phyloP scores from a whole-genome alignment of 2,329 filamentous ascomycete genomes.

The Aspergillus ochraceus region DNA sequence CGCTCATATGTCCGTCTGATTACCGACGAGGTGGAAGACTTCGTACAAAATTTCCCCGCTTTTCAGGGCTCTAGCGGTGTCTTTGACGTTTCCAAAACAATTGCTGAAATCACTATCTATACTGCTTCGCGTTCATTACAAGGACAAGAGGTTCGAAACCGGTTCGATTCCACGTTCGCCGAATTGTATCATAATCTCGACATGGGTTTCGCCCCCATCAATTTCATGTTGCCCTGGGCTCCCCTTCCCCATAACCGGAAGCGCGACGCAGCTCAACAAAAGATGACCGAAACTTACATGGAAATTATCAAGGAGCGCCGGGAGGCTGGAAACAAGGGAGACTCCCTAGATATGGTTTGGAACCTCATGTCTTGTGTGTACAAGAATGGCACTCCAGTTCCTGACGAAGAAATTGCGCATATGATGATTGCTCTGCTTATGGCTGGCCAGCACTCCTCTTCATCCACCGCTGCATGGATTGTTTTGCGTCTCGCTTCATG shows the following conservation, averaged over 20 bases:
- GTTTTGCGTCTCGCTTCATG: constrained; percentile 75
- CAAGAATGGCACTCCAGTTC: constrained; percentile 77
- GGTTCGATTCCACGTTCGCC: constrained; percentile 78
- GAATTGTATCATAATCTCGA: constrained; percentile 85
- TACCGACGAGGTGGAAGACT: constrained; percentile 69
- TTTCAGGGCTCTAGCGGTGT: constrained; percentile 70
- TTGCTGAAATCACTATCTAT: constrained; percentile 87
- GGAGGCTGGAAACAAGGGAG: constrained; percentile 50
- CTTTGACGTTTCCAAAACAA: constrained; percentile 70
- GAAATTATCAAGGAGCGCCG: constrained; percentile 76
- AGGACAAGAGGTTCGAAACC: constrained; percentile 76
- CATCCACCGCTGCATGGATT: constrained; percentile 82
- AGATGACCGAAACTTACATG: constrained; percentile 78
- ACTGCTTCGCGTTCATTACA: constrained; percentile 84
- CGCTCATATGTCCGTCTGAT: constrained; percentile 77
- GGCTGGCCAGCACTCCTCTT: constrained; percentile 88
- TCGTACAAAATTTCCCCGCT: constrained; percentile 64
- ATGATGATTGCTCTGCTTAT: constrained; percentile 95
- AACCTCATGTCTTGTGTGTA: constrained; percentile 83
- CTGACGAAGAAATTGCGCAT: constrained; percentile 81
- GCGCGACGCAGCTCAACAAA: constrained; percentile 76
- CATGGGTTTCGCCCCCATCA: constrained; percentile 85
- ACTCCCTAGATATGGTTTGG: constrained; percentile 79
- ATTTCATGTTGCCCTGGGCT: constrained; percentile 87
- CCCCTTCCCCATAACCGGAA: constrained; percentile 85